phyloP scores from a whole-genome alignment of 2,329 filamentous ascomycete genomes.

The Pseudofabraea citricarpa region DNA sequence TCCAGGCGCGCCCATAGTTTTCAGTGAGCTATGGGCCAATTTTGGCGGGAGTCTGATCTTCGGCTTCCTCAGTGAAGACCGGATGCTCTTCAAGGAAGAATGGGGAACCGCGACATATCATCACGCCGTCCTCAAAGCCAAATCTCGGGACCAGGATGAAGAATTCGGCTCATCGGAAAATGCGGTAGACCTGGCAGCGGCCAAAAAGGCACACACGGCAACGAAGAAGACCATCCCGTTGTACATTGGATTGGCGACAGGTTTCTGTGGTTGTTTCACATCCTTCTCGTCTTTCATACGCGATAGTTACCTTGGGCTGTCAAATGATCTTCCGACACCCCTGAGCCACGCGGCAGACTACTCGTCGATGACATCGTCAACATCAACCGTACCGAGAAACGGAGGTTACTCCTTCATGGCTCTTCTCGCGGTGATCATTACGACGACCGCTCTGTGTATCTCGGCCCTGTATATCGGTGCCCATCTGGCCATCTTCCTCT shows the following conservation, averaged over 20 bases:
- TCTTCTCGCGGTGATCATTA: slow-evolving; percentile 67
- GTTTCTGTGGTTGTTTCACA: slow-evolving; percentile 85
- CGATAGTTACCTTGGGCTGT: slow-evolving; percentile 73
- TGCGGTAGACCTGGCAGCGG: slow-evolving; percentile 35
- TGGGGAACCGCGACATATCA: slow-evolving; percentile 47
- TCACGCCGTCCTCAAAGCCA: slow-evolving; percentile 29
- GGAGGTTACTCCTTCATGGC: slow-evolving; percentile 82
- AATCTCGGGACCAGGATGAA: slow-evolving; percentile 31
- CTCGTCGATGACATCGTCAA: slow-evolving; percentile 25
- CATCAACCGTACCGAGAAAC: slow-evolving; percentile 46
- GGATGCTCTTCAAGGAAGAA: slow-evolving; percentile 66
- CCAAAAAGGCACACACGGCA: slow-evolving; percentile 53
- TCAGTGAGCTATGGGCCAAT: slow-evolving; percentile 81
- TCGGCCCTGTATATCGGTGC: slow-evolving; percentile 66
- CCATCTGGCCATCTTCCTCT: slow-evolving; percentile 64
- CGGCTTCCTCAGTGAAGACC: slow-evolving; percentile 80
- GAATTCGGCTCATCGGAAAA: slow-evolving; percentile 26
- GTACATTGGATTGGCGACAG: slow-evolving; percentile 81
- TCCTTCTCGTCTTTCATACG: slow-evolving; percentile 84
- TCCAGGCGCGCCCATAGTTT: slow-evolving; percentile 68
- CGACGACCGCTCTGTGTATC: slow-evolving; percentile 66
- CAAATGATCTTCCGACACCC: slow-evolving; percentile 63
- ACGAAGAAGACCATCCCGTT: slow-evolving; percentile 83
- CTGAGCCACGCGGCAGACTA: slow-evolving; percentile 33
- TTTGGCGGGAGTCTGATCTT: slow-evolving; percentile 76